Conservation (phyloP, 371 early-diverging fungal species). For the Nematocida sp. region DNA sequence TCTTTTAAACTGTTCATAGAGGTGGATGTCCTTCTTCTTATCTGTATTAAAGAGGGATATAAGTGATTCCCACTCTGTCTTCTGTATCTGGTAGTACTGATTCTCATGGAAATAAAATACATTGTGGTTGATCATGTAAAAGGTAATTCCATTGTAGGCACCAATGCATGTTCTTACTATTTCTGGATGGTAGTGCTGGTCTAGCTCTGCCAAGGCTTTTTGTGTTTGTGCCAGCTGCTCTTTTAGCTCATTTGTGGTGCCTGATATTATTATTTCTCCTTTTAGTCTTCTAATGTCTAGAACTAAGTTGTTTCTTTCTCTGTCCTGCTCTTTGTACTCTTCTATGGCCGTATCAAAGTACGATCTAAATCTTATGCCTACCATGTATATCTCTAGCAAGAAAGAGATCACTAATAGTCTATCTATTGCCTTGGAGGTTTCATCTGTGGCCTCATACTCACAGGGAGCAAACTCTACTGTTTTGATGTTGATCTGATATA, state of each 20-base stretch:
- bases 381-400: conserved; percentile 23
- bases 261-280: conserved; percentile 11
- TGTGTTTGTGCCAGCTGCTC: conserved; percentile 14
- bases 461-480: conserved; percentile 33
- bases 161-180: conserved; percentile 14
- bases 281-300: conserved; percentile 28
- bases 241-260: neutral
- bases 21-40: conserved; percentile 21
- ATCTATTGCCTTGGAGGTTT: neutral
- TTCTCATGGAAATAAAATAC: conserved; percentile 23
- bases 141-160: conserved; percentile 10
- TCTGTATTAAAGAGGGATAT: conserved; percentile 7
- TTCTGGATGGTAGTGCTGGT: conserved; percentile 28
- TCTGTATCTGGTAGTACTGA: neutral
- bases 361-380: conserved; percentile 32
- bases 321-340: conserved; percentile 43
- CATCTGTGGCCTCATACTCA: neutral
- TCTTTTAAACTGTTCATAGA: conserved; percentile 15
- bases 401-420: conserved; percentile 31
- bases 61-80: neutral
- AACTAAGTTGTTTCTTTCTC: neutral
- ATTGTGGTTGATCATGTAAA: neutral
- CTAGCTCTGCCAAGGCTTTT: conserved; percentile 1
- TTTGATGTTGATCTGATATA: conserved; percentile 23
- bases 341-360: conserved; percentile 30